These are phyloP conservation scores for Diplodia sapinea DNA, from an alignment of 2,329 filamentous ascomycete species.

Conservation along the genomic window DNA sequence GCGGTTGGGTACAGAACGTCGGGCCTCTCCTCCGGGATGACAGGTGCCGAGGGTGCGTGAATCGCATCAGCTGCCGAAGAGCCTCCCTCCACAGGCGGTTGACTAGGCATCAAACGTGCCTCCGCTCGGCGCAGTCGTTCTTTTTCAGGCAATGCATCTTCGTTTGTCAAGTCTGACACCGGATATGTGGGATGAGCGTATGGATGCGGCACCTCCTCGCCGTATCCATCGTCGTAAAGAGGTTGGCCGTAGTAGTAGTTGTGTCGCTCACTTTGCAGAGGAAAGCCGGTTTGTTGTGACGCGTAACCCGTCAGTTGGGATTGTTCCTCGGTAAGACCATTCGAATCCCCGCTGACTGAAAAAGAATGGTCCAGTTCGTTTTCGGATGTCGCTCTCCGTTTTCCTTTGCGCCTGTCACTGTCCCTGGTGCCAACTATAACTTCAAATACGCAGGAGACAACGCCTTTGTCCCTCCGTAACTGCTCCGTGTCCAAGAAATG, in stretches of 20 bases:
- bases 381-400: slow-evolving; percentile 45
- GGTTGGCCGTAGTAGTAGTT: slow-evolving; percentile 40
- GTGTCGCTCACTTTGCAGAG: slow-evolving; percentile 28
- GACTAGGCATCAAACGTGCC: slow-evolving; percentile 78
- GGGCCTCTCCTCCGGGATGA: slow-evolving; percentile 32
- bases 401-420: slow-evolving; percentile 62
- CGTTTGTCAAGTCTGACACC: slow-evolving; percentile 39
- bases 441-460: slow-evolving; percentile 87
- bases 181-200: slow-evolving; percentile 28
- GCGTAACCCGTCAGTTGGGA: not conserved
- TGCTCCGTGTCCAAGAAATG: slow-evolving; percentile 87
- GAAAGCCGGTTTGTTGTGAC: not conserved
- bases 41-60: slow-evolving; percentile 46
- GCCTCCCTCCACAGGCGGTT: slow-evolving; percentile 63
- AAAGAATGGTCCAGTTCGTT: slow-evolving; percentile 29
- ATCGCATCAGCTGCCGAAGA: slow-evolving; percentile 49
- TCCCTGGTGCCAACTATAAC: slow-evolving; percentile 86
- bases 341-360: slow-evolving; percentile 1
- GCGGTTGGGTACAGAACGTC: not conserved
- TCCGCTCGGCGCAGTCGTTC: slow-evolving; percentile 79
- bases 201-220: slow-evolving; percentile 32
- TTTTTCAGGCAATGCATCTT: slow-evolving; percentile 77
- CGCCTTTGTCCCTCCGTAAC: slow-evolving; percentile 85
- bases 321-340: slow-evolving; percentile 32
- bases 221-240: slow-evolving; percentile 24